Evolutionary conservation across 352 stramenopile species (phyloP), one percentile per base, ranked within the genome.

Genomic region (Blastocystis sp.): DNA sequence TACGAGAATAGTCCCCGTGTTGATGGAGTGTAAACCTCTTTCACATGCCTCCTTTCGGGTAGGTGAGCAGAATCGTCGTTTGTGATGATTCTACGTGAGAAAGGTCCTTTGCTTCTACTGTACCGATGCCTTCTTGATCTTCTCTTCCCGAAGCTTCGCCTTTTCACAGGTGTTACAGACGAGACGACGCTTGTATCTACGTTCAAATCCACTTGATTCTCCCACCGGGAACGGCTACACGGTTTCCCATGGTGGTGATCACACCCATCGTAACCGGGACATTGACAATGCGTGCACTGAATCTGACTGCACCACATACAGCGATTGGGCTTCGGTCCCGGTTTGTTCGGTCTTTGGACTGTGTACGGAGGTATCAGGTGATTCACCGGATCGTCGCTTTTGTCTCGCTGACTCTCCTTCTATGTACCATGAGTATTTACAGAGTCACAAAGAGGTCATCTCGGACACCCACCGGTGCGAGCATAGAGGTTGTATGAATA

Each of bases 101-200:
- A n/a, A n/a, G n/a, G n/a, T n/a, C n/a, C n/a, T n/a, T n/a, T n/a
- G n/a, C n/a, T n/a, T n/a, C n/a, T n/a, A n/a, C n/a, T n/a, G n/a
- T n/a, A n/a, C n/a, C n/a, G n/a, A n/a, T n/a, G n/a, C 18, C 32
- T 59, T 59, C 51, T 59, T 59, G 42, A 46, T 46, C 7, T 21
- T 32, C 27, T 75, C 63, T 51, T 75, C 63, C 7, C 63, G 40
- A 36, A 75, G 29, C 29, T 75, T 75, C 3, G 42, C 63, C n/a
- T 75, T 75, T n/a, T 75, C 63, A 32, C 63, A 75, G 8, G 63
- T 51, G 48, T 75, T 75, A 53, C 63, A 75, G 27, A 75, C 63
- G 32, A 75, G 42, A 1, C 63, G 27, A 14, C 63, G 63, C 18
- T 75, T 75, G 48, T 75, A 75, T 3, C 63, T 75, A 51, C 16